Percentiles rank a stretch among this genome's conserved stretches.
Conservation (phyloP, 2,329 filamentous ascomycete genomes). For the Calonectria pseudoreteaudii region DNA sequence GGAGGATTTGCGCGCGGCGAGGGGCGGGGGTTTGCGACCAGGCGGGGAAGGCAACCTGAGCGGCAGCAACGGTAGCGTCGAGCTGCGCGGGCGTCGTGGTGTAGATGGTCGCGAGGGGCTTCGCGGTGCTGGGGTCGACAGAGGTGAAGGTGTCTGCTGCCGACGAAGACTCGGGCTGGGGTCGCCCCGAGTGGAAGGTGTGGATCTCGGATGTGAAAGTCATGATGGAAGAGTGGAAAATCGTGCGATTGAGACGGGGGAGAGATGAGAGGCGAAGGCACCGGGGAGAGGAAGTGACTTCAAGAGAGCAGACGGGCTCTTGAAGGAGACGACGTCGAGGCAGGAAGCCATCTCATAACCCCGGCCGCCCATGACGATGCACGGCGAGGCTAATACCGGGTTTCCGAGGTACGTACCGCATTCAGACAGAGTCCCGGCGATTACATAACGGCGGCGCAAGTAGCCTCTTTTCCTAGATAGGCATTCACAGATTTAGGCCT, state of each 20-base stretch:
- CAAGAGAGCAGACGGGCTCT: background rate
- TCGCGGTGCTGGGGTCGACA: conserved; percentile 78
- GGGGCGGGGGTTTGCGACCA: conserved; percentile 84
- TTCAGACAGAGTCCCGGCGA: background rate
- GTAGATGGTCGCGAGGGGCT: conserved; percentile 78
- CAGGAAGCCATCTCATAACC: background rate
- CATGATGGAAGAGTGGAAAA: conserved; percentile 41
- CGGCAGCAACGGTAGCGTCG: conserved; percentile 78
- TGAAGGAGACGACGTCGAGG: background rate
- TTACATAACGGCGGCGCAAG: background rate
- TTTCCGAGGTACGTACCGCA: background rate
- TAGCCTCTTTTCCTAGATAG: background rate
- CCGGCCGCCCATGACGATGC: conserved; percentile 11
- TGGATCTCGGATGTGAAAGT: conserved; percentile 58
- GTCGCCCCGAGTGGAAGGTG: conserved; percentile 81
- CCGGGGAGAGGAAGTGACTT: background rate
- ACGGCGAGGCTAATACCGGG: background rate
- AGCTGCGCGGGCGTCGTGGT: conserved; percentile 75
- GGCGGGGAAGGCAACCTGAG: conserved; percentile 75
- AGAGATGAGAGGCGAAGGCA: background rate
- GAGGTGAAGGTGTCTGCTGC: conserved; percentile 75
- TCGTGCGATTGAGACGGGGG: background rate
- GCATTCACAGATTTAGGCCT: background rate
- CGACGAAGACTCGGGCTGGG: conserved; percentile 67
- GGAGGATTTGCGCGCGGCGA: conserved; percentile 81